Evolutionary conservation across 2,329 filamentous ascomycete genomes (phyloP).

Genomic region (Pyrenophora graminea): DNA sequence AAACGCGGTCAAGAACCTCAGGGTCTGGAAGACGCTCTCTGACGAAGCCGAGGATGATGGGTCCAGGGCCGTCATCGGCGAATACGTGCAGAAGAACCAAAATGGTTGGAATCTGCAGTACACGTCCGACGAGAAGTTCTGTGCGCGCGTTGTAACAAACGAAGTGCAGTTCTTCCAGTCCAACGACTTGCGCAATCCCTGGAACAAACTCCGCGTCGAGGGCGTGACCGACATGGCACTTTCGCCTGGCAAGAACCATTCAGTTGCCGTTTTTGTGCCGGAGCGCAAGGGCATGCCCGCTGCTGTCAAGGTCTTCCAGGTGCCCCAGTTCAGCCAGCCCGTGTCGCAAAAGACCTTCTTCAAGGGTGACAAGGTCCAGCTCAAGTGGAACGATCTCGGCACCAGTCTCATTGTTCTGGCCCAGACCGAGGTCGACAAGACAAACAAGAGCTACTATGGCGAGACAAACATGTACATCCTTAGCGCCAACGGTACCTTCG

Average conservation of each 20-base stretch:
- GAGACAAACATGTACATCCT: conserved; percentile 97
- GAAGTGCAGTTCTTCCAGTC: conserved; percentile 97
- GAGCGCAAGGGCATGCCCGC: conserved; percentile 97
- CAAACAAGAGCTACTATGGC: conserved; percentile 98
- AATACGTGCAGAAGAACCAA: conserved; percentile 94
- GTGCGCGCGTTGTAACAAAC: conserved; percentile 91
- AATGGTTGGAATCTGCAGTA: conserved; percentile 98
- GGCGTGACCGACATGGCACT: conserved; percentile 88
- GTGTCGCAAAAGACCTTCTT: conserved; percentile 98
- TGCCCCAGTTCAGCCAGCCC: conserved; percentile 79
- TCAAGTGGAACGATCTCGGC: conserved; percentile 95
- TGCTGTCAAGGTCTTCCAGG: conserved; percentile 89
- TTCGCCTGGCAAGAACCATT: conserved; percentile 85
- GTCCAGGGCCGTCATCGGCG: conserved; percentile 74
- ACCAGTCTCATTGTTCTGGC: conserved; percentile 92
- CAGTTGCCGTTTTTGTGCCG: conserved; percentile 91
- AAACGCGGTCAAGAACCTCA: conserved; percentile 93
- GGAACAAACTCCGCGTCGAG: conserved; percentile 94
- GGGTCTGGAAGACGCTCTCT: conserved; percentile 88
- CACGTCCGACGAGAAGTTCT: conserved; percentile 89
- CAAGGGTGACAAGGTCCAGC: conserved; percentile 97
- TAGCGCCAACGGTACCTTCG: conserved; percentile 87
- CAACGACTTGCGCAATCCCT: conserved; percentile 80
- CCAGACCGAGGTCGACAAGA: conserved; percentile 97
- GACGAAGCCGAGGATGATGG: conserved; percentile 63